A percentile compares a stretch with the other conserved stretches of the same genome.
Conservation (phyloP, 495 filamentous ascomycete species). For the Aspergillus asperescens region DNA sequence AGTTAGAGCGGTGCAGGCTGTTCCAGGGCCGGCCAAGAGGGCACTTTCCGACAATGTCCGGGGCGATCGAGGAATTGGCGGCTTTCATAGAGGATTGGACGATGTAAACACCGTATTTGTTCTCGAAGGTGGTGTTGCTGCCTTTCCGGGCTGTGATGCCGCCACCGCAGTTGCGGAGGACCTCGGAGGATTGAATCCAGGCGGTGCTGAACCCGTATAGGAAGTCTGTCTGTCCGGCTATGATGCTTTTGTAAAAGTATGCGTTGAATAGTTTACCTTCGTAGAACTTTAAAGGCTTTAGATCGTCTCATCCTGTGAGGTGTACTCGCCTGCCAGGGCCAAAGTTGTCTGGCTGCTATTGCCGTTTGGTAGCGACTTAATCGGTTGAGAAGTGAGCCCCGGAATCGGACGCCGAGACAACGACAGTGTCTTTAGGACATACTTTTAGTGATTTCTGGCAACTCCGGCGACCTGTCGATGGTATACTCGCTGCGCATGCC, state of each 20-base stretch:
- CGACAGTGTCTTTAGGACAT: constrained; percentile 46
- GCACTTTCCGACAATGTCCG: constrained; percentile 44
- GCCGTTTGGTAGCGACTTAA: constrained; percentile 49
- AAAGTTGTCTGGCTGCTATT: constrained; percentile 47
- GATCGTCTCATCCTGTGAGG: constrained; percentile 13
- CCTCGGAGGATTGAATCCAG: constrained; percentile 39
- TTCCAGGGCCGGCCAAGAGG: constrained; percentile 59
- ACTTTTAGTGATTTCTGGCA: constrained; percentile 15
- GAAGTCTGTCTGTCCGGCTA: constrained; percentile 60
- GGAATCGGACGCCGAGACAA: constrained; percentile 37
- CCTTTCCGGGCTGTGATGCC: constrained; percentile 65
- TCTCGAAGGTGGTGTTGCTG: constrained; percentile 55
- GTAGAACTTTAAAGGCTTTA: constrained; percentile 39
- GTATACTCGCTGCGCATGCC: constrained; percentile 9
- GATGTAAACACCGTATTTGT: constrained; percentile 61
- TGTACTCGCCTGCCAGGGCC: constrained; percentile 50
- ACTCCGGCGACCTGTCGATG: constrained; percentile 4
- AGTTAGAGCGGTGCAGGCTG: constrained; percentile 47
- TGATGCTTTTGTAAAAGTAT: constrained; percentile 49
- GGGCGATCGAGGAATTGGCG: constrained; percentile 46
- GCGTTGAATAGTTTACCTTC: constrained; percentile 56
- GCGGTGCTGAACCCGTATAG: constrained; percentile 52
- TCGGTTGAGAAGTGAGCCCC: constrained; percentile 43
- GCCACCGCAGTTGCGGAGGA: constrained; percentile 54
- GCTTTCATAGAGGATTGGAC: constrained; percentile 43